Conservation (phyloP, 768 basidiomycete genomes). For the Boletus edulis region DNA sequence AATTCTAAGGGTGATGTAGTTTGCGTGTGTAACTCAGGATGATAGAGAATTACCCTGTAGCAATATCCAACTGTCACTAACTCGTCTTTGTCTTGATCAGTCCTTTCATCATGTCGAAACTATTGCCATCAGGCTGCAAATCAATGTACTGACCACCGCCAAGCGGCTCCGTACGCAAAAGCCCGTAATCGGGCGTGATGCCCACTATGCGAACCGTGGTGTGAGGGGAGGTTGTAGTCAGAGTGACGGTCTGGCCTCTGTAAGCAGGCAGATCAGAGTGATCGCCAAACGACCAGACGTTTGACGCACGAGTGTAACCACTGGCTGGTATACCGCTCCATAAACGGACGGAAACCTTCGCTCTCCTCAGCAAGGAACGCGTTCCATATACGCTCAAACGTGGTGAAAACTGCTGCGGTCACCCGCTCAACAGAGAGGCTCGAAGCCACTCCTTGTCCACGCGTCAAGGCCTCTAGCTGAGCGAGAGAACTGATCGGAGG, state of each 20-base stretch:
- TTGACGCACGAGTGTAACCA: constrained; percentile 91
- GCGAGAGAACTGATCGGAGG: constrained; percentile 81
- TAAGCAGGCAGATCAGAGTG: background rate
- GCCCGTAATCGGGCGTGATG: constrained; percentile 85
- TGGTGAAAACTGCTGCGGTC: constrained; percentile 68
- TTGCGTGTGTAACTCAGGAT: background rate
- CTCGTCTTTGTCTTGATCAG: constrained; percentile 48
- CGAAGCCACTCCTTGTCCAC: background rate
- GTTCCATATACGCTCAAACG: constrained; percentile 79
- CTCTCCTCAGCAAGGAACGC: constrained; percentile 52
- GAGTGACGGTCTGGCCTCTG: constrained; percentile 80
- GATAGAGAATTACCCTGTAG: background rate
- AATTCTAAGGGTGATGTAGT: constrained; percentile 16
- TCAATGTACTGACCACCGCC: constrained; percentile 60
- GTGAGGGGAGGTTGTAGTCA: constrained; percentile 74
- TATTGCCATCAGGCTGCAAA: constrained; percentile 95
- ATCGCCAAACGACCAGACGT: background rate
- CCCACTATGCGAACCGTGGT: constrained; percentile 72
- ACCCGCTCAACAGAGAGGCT: constrained; percentile 68
- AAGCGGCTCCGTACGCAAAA: constrained; percentile 72
- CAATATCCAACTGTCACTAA: constrained; percentile 2
- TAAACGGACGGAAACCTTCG: constrained; percentile 77
- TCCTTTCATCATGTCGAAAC: constrained; percentile 92
- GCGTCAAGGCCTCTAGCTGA: constrained; percentile 51
- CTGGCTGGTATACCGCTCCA: constrained; percentile 69